phyloP scores from a whole-genome alignment of 1,284 basidiomycete species.

The Bondarzewia mesenterica region DNA sequence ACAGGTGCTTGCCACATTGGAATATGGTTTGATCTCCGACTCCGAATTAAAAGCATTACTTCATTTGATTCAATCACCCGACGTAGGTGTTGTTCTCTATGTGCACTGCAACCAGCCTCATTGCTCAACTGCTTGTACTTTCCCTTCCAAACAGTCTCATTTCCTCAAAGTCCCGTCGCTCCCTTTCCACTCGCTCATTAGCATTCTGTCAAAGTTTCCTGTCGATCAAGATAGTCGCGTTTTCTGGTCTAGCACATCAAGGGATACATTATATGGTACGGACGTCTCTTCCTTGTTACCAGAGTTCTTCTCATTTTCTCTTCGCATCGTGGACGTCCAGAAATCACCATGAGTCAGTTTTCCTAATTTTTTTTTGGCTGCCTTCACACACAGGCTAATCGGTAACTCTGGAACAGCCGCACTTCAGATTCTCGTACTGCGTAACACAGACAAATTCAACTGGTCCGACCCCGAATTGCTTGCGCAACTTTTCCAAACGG shows the following conservation, averaged over 20 bases:
- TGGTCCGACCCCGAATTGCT: slow-evolving; percentile 31
- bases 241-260: slow-evolving; percentile 53
- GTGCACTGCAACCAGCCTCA: not conserved
- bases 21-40: slow-evolving; percentile 56
- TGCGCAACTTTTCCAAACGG: slow-evolving; percentile 43
- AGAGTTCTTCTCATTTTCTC: not conserved
- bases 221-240: slow-evolving; percentile 61
- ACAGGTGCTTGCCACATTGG: slow-evolving; percentile 44
- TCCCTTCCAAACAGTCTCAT: slow-evolving; percentile 47
- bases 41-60: slow-evolving; percentile 54
- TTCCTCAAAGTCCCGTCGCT: slow-evolving; percentile 76
- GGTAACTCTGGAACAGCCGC: no score
- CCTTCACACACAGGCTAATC: no score
- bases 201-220: slow-evolving; percentile 68
- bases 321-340: slow-evolving; percentile 14
- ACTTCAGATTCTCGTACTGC: slow-evolving; percentile 24
- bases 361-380: not conserved
- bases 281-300: slow-evolving; percentile 8
- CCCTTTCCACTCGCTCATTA: slow-evolving; percentile 68
- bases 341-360: slow-evolving; percentile 21
- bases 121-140: not conserved
- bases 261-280: slow-evolving; percentile 61
- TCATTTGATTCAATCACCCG: slow-evolving; percentile 64
- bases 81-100: slow-evolving; percentile 32
- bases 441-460: slow-evolving; percentile 27